A percentile compares a stretch with the other conserved stretches of the same genome.
Evolutionary conservation across 139 green algal genomes (phyloP).

Genomic region (Eudorina sp.): DNA sequence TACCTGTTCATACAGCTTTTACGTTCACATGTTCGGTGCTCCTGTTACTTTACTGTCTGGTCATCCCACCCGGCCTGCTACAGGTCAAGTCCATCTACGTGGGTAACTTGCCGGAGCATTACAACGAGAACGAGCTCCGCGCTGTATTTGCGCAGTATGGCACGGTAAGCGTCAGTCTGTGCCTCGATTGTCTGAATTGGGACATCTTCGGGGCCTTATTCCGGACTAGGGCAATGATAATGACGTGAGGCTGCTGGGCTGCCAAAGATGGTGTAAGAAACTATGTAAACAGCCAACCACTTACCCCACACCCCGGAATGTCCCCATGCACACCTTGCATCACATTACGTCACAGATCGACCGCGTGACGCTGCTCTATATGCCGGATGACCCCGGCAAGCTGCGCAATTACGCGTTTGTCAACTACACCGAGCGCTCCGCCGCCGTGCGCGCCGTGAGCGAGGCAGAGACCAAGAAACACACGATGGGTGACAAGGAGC

Average conservation of each 20-base stretch:
- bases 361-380: constrained; percentile 72
- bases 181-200: too few relatives aligned
- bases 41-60: too few relatives aligned
- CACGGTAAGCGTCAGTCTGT: too few relatives aligned
- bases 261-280: too few relatives aligned
- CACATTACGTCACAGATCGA: constrained; percentile 58
- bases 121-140: constrained; percentile 77
- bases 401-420: constrained; percentile 89
- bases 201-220: not conserved
- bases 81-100: constrained; percentile 89
- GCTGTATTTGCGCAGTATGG: constrained; percentile 81
- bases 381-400: constrained; percentile 64
- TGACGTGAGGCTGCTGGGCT: too few relatives aligned
- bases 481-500: constrained; percentile 65
- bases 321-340: too few relatives aligned
- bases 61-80: not conserved
- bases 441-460: constrained; percentile 73
- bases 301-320: too few relatives aligned
- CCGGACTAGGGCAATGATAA: too few relatives aligned
- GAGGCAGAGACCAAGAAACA: constrained; percentile 62
- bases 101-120: constrained; percentile 80
- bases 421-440: constrained; percentile 81
- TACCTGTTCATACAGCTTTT: too few relatives aligned
- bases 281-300: too few relatives aligned
- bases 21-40: too few relatives aligned